Evolutionary conservation across 306 rosid species (phyloP).

Genomic region (Ormosia semicastrata): DNA sequence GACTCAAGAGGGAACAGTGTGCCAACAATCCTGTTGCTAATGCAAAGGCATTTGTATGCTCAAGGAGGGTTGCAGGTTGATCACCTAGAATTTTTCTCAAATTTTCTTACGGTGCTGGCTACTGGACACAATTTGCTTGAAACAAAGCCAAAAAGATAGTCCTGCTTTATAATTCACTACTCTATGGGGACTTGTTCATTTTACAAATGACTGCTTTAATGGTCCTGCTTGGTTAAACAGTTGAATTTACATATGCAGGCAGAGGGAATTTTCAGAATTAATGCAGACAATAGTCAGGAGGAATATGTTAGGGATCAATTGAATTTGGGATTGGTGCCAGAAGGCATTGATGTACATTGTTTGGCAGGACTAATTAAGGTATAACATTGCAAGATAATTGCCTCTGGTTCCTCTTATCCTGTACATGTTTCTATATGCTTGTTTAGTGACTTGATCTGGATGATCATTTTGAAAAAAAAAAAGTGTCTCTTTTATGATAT

Average conservation of each 20-base stretch:
- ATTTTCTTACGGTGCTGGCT: neutral
- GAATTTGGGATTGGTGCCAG: constrained; percentile 78
- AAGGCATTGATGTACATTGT: constrained; percentile 79
- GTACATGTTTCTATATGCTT: neutral
- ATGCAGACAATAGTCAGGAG: constrained; percentile 77
- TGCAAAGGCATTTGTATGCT: constrained; percentile 73
- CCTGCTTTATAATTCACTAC: neutral
- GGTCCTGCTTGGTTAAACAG: constrained; percentile 10
- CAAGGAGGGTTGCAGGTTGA: constrained; percentile 87
- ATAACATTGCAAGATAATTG: constrained; percentile 3
- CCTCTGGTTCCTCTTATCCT: constrained; percentile 5
- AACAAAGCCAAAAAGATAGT: neutral
- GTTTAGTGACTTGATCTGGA: neutral
- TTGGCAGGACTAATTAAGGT: constrained; percentile 95
- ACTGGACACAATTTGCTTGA: neutral
- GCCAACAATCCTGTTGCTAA: constrained; percentile 83
- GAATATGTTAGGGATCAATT: constrained; percentile 77
- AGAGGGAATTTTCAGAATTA: constrained; percentile 92
- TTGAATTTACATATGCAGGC: constrained; percentile 50
- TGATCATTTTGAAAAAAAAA: neutral
- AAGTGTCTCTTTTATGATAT: neutral
- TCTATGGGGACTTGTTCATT: neutral
- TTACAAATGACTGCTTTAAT: neutral
- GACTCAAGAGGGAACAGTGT: constrained; percentile 94
- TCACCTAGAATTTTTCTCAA: neutral